Conservation (phyloP, 805 yeast genomes). For the Clavispora phyllophila region DNA sequence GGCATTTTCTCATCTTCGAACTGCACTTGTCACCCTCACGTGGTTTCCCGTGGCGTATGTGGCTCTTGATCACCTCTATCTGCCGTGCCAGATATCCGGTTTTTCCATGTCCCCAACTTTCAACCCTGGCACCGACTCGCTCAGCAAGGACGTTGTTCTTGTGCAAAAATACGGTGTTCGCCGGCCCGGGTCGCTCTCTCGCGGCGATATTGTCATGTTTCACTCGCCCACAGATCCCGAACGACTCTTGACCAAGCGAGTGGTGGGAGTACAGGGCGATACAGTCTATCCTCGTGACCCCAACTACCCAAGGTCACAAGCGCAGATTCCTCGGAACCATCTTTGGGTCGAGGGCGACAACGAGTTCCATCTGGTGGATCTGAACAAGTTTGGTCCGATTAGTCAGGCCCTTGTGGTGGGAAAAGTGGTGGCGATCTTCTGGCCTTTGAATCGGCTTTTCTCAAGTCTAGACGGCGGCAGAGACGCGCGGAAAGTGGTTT, state of each 20-base stretch:
- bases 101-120: slow-evolving; percentile 85
- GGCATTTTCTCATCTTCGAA: slow-evolving; percentile 16
- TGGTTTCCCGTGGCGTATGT: slow-evolving; percentile 82
- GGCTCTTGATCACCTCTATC: slow-evolving; percentile 63
- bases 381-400: slow-evolving; percentile 84
- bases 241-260: slow-evolving; percentile 69
- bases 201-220: slow-evolving; percentile 72
- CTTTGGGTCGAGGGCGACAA: slow-evolving; percentile 96
- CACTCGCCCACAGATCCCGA: slow-evolving; percentile 80
- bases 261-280: slow-evolving; percentile 75
- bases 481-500: slow-evolving; percentile 3
- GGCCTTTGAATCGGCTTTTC: slow-evolving; percentile 50
- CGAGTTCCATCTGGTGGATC: slow-evolving; percentile 69
- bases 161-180: slow-evolving; percentile 61
- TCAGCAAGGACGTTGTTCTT: slow-evolving; percentile 55
- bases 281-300: slow-evolving; percentile 49
- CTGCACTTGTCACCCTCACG: slow-evolving; percentile 27
- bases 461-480: slow-evolving; percentile 16
- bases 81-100: slow-evolving; percentile 73
- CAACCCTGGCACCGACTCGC: slow-evolving; percentile 55
- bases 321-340: slow-evolving; percentile 71
- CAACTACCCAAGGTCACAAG: slow-evolving; percentile 61
- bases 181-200: slow-evolving; percentile 39
- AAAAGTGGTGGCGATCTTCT: slow-evolving; percentile 60
- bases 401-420: slow-evolving; percentile 79